Evolutionary conservation across 345 rosid species (phyloP).

Genomic region (Populus tremula): DNA sequence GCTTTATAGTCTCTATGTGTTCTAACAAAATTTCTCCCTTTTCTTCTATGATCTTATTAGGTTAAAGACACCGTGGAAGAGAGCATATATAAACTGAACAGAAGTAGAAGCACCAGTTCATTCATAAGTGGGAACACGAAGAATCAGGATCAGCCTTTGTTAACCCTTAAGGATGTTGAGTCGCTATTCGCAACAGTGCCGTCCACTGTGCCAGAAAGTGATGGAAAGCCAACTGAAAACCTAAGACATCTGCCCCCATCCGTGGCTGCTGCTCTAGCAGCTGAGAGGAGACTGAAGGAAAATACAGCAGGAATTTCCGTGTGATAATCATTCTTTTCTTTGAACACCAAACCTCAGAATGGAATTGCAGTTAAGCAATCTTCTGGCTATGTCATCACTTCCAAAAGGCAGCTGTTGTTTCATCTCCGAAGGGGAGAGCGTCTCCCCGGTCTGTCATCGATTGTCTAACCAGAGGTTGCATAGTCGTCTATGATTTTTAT

Average conservation of each 20-base stretch:
- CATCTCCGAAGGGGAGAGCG: neutral
- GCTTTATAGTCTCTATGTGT: neutral
- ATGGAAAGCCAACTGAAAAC: conserved; percentile 34
- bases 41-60: conserved; percentile 31
- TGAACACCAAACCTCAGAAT: neutral
- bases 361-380: neutral
- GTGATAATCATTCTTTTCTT: neutral
- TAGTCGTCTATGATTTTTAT: too few species aligned
- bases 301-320: conserved; percentile 1
- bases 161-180: conserved; percentile 78
- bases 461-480: too few species aligned
- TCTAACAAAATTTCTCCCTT: neutral
- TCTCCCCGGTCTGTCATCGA: too few species aligned
- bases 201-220: conserved; percentile 24
- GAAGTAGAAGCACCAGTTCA: conserved; percentile 56
- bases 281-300: conserved; percentile 71
- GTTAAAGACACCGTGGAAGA: conserved; percentile 84
- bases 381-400: neutral
- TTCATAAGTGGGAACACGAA: conserved; percentile 78
- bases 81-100: conserved; percentile 85
- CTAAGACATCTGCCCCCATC: conserved; percentile 74
- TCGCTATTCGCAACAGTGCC: conserved; percentile 56
- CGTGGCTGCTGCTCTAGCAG: conserved; percentile 82
- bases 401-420: neutral
- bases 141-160: conserved; percentile 77